A percentile compares a stretch with the other conserved stretches of the same genome.
phyloP scores from a whole-genome alignment of 306 rosid species.

The Glycine soja region DNA sequence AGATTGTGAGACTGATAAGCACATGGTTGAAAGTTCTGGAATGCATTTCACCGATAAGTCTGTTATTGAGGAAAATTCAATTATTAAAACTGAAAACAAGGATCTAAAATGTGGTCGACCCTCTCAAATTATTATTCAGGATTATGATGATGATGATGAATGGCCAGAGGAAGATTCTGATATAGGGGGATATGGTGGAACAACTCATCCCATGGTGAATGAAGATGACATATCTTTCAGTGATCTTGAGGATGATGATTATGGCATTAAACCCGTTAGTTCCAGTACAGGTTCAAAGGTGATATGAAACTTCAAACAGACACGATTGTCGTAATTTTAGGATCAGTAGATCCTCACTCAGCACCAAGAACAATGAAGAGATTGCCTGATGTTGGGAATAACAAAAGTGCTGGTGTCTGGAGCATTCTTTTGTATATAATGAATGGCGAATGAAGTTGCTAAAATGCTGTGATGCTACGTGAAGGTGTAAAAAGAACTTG shows the following conservation, averaged over 20 bases:
- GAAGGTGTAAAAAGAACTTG: slow-evolving; percentile 49
- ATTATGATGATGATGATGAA: slow-evolving; percentile 62
- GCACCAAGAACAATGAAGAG: slow-evolving; percentile 25
- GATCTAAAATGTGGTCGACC: slow-evolving; percentile 54
- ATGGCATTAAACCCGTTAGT: slow-evolving; percentile 55
- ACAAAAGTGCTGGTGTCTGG: slow-evolving; percentile 34
- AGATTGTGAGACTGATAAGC: slow-evolving; percentile 62
- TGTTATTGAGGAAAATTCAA: slow-evolving; percentile 63
- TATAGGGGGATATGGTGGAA: slow-evolving; percentile 54
- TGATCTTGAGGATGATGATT: slow-evolving; percentile 89
- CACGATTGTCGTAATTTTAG: slow-evolving; percentile 39
- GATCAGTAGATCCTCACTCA: slow-evolving; percentile 46
- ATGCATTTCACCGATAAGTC: slow-evolving; percentile 64
- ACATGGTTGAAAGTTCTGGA: slow-evolving; percentile 61
- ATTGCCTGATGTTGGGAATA: slow-evolving; percentile 31
- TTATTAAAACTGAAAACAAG: slow-evolving; percentile 59
- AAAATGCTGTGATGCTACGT: slow-evolving; percentile 45
- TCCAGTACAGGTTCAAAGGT: slow-evolving; percentile 53
- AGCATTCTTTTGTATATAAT: slow-evolving; percentile 59
- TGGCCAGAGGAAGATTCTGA: slow-evolving; percentile 96
- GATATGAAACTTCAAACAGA: slow-evolving; percentile 43
- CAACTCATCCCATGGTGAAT: slow-evolving; percentile 50
- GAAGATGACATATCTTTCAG: slow-evolving; percentile 98
- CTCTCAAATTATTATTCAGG: slow-evolving; percentile 58
- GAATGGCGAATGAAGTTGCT: slow-evolving; percentile 43